phyloP scores from a whole-genome alignment of 805 yeast species.

The Metahyphopichia silvanorum region DNA sequence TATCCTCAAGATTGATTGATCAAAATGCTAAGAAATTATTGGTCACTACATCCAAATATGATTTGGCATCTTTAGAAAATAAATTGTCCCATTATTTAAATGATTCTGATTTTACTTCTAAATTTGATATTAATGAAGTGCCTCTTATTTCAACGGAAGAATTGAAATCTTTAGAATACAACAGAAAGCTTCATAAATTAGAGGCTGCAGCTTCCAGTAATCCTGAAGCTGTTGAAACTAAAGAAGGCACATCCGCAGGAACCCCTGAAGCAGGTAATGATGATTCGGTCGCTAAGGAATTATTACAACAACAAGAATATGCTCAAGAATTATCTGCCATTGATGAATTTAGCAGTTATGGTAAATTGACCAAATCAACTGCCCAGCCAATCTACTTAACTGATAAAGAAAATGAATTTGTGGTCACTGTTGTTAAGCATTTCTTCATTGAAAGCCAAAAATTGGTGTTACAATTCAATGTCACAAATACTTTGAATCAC shows the following conservation, averaged over 20 bases:
- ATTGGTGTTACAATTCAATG: slow-evolving; percentile 75
- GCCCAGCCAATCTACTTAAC: slow-evolving; percentile 62
- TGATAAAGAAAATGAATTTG: slow-evolving; percentile 90
- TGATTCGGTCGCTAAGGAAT: slow-evolving; percentile 23
- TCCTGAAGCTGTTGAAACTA: slow-evolving; percentile 12
- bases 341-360: slow-evolving; percentile 72
- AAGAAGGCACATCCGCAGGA: slow-evolving; percentile 9
- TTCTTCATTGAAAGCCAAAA: slow-evolving; percentile 64
- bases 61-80: slow-evolving; percentile 73
- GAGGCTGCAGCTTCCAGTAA: slow-evolving; percentile 23
- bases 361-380: slow-evolving; percentile 72
- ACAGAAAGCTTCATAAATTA: slow-evolving; percentile 44
- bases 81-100: slow-evolving; percentile 71
- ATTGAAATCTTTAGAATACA: slow-evolving; percentile 59
- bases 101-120: slow-evolving; percentile 44
- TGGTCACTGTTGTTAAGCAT: slow-evolving; percentile 81
- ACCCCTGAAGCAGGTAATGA: slow-evolving; percentile 7
- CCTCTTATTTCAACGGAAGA: slow-evolving; percentile 69
- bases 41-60: slow-evolving; percentile 65
- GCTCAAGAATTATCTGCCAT: slow-evolving; percentile 66
- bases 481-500: slow-evolving; percentile 81
- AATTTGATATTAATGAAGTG: slow-evolving; percentile 71
- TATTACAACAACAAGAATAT: slow-evolving; percentile 58
- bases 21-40: slow-evolving; percentile 44
- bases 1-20: slow-evolving; percentile 66